A percentile compares a stretch with the other conserved stretches of the same genome.
Evolutionary conservation across 1,284 basidiomycete species (phyloP).

Genomic region (Chondrostereum purpureum): DNA sequence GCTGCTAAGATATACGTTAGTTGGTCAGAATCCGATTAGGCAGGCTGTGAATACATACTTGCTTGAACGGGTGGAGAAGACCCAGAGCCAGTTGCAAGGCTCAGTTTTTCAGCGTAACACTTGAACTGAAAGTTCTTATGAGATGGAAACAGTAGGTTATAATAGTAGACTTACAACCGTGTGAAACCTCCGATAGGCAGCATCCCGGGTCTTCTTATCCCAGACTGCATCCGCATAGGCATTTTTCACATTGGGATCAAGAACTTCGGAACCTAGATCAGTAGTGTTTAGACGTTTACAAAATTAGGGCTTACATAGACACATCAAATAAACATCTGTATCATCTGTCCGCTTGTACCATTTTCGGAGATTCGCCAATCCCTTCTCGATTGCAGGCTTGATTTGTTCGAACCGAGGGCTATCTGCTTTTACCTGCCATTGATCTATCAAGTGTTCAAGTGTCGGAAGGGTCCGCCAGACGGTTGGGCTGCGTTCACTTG

Average conservation of each 20-base stretch:
- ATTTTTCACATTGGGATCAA: slow-evolving; percentile 15
- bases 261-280: slow-evolving; percentile 8
- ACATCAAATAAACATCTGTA: slow-evolving; percentile 22
- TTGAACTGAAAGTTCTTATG: neutral
- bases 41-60: no score
- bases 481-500: slow-evolving; percentile 15
- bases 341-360: slow-evolving; percentile 21
- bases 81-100: neutral
- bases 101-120: neutral
- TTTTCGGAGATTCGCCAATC: slow-evolving; percentile 21
- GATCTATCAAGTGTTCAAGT: slow-evolving; percentile 16
- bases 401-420: slow-evolving; percentile 15
- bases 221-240: slow-evolving; percentile 13
- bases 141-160: neutral
- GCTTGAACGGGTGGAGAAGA: no score
- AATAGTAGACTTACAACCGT: slow-evolving; percentile 6
- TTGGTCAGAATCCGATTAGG: no score
- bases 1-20: neutral
- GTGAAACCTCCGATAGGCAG: slow-evolving; percentile 3
- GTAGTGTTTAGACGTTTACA: neutral
- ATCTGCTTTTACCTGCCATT: slow-evolving; percentile 18
- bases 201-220: slow-evolving; percentile 5
- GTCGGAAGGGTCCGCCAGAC: slow-evolving; percentile 18
- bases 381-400: slow-evolving; percentile 16
- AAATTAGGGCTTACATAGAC: slow-evolving; percentile 14